Evolutionary conservation across 805 yeast genomes (phyloP).

Genomic region (Kuraishia cidri): DNA sequence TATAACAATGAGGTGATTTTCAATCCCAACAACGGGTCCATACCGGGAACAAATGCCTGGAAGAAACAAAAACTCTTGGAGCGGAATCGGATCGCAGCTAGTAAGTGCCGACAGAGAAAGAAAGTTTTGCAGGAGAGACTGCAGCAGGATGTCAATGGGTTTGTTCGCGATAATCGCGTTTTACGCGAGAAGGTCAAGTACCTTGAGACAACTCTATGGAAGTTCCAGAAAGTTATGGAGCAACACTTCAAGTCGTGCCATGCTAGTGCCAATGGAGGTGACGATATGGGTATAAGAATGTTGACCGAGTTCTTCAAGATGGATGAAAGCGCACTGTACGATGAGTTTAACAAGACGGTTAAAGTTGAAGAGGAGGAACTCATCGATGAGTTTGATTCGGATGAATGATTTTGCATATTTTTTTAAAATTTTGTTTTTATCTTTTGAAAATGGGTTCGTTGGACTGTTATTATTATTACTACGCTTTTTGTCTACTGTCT

Average conservation of each 20-base stretch:
- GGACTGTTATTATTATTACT: too few relatives aligned
- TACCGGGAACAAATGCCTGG: constrained; percentile 59
- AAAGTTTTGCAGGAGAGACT: constrained; percentile 67
- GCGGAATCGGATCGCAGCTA: constrained; percentile 90
- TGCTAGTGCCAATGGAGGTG: neutral
- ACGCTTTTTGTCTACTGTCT: too few relatives aligned
- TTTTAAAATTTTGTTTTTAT: too few relatives aligned
- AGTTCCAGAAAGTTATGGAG: neutral
- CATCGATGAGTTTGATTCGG: too few relatives aligned
- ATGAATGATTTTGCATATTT: too few relatives aligned
- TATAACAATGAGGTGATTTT: constrained; percentile 48
- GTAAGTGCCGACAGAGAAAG: constrained; percentile 91
- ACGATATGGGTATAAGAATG: neutral
- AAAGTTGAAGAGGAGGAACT: neutral
- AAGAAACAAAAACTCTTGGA: constrained; percentile 74
- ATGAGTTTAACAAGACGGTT: neutral
- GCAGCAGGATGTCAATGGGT: constrained; percentile 47
- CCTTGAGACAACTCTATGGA: neutral
- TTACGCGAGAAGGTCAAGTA: neutral
- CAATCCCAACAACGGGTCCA: constrained; percentile 45
- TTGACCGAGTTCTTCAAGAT: neutral
- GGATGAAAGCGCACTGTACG: neutral
- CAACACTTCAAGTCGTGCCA: neutral
- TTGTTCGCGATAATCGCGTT: neutral
- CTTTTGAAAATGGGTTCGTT: too few relatives aligned